Base-by-base conservation (phyloP, 495 filamentous ascomycete genomes). In the Penicillium taxi region DNA sequence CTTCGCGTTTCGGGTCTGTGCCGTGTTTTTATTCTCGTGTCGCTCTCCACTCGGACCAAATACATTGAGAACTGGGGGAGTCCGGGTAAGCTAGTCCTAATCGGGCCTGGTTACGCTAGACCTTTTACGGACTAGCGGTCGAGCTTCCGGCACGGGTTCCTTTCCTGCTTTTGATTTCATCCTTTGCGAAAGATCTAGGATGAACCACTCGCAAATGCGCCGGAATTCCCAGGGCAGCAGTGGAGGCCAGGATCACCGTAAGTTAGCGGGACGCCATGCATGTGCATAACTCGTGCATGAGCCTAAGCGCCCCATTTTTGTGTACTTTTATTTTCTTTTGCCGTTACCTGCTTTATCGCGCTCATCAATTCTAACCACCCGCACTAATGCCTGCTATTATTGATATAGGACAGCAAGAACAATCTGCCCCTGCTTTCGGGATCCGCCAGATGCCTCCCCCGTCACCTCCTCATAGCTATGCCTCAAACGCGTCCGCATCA, bases 401-500 rank as follows among this genome's bases (percentile, higher is more conserved):
- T 29, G 0, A 26, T 13, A 37, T 39, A 65, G 61, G 53, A 22
- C 44, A 41, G 15, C 57, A 63, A 50, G 61, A 67, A 35, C 47
- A 46, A 26, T 50, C 63, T 28, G 64, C 73, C 9, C 62, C 71
- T 13, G 50, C 71, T 5, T 69, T 75, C 51, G 58, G 55, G 20
- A 59, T 45, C 46, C 72, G 73, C 34, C 68, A 72, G 38, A 81
- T 81, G 74, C 70, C 69, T 36, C 74, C 76, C 17, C 75, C 75
- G 3, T 74, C 74, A 14, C 70, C 77, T 26, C 74, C 77, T 17
- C 74, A 74, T 47, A 66, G 68, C 34, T 69, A 69, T 39, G 53
- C 59, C 24, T 53, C 62, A 30, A 58, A 59, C 45, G 48, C 67
- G 26, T 56, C 59, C 26, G 44, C 66, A 21, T 61, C 63, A 25